Evolutionary conservation across 2,329 filamentous ascomycete genomes (phyloP), one percentile per base, ranked within the genome.

Genomic region (Ilyonectria robusta): DNA sequence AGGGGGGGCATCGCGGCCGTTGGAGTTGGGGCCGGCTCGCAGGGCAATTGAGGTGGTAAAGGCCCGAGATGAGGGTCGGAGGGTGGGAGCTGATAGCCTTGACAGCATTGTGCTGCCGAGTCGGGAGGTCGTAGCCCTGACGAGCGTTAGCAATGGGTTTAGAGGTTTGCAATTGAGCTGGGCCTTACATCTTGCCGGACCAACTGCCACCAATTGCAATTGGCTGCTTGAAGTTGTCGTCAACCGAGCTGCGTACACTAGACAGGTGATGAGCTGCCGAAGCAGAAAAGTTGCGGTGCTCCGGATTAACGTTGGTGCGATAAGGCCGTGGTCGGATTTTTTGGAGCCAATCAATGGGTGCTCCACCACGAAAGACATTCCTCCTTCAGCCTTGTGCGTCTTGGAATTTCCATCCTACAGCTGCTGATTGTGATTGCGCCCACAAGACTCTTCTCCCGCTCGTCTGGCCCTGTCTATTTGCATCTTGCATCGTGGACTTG

Each of bases 41-140:
- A 79, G 56, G 57, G 75, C 71, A 26, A 78, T 63, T 6, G 78
- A 77, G 53, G 78, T 78, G n/a, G 79, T 78, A 66, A 81, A 79
- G 11, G 78, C 64, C 53, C 78, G 77, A 8, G 67, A 70, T 26
- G 66, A 57, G 33, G 50, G 50, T 37, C 17, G 66, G 63, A 62
- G 66, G 40, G 60, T 55, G 35, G 75, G 73, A 40, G 74, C 71
- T 37, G 72, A 71, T 65, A 75, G 63, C 69, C 78, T 75, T 26
- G 74, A 75, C 71, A 80, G 75, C 77, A 79, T 67, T 51, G 73
- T 64, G 76, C 75, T 73, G 76, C 77, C 74, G 59, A 73, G 57
- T 75, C 75, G 76, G 21, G 70, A 61, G 1, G 75, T 54, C 19
- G 70, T 56, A 57, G 78, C 71, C 78, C 79, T 80, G 48, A 1